phyloP scores from a whole-genome alignment of 768 basidiomycete genomes.

The Lentinula raphanica region DNA sequence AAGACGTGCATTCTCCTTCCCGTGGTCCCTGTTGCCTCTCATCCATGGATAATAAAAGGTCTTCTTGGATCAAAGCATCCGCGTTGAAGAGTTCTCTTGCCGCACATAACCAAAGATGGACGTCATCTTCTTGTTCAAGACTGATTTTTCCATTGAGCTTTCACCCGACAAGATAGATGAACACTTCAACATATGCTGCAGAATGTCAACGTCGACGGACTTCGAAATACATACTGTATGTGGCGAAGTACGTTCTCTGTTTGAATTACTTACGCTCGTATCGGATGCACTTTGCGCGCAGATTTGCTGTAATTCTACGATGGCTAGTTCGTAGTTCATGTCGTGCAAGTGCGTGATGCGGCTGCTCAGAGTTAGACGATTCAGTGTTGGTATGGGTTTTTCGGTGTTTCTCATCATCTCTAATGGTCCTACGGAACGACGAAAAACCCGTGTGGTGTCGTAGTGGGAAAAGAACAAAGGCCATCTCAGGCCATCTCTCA shows the following conservation, averaged over 20 bases:
- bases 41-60: neutral
- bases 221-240: neutral
- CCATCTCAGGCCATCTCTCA: neutral
- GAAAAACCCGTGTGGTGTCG: neutral
- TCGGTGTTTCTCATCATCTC: neutral
- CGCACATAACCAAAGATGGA: neutral
- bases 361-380: too few relatives aligned
- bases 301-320: too few relatives aligned
- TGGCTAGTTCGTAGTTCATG: too few relatives aligned
- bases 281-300: too few relatives aligned
- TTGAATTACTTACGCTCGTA: too few relatives aligned
- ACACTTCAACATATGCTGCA: neutral
- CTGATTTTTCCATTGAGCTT: neutral
- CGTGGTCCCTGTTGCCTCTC: neutral
- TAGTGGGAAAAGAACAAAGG: neutral
- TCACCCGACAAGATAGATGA: neutral
- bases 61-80: neutral
- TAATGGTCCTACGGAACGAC: neutral
- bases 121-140: neutral
- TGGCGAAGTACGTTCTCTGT: too few relatives aligned
- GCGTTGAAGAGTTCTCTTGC: neutral
- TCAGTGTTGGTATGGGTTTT: neutral
- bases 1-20: neutral
- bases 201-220: neutral
- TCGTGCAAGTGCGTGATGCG: too few relatives aligned